These are phyloP conservation scores for Fomitopsis pinicola DNA, from an alignment of 1,284 basidiomycete genomes.

Conservation along the genomic window DNA sequence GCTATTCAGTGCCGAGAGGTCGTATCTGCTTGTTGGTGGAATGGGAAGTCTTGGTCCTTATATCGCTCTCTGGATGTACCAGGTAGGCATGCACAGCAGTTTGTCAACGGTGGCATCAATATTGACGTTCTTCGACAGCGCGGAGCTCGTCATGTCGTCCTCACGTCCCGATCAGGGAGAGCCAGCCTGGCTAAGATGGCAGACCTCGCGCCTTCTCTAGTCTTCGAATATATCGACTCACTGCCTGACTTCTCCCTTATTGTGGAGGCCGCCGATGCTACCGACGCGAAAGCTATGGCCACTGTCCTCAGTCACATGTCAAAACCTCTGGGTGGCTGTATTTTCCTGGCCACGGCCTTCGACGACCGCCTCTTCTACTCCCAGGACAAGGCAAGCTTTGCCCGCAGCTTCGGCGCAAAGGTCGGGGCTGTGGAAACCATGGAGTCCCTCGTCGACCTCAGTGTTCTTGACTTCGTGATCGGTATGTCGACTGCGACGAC, in stretches of 20 bases:
- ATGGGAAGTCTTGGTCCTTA: slow-evolving; percentile 25
- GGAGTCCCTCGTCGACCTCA: slow-evolving; percentile 17
- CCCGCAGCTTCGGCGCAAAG: slow-evolving; percentile 27
- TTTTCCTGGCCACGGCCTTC: slow-evolving; percentile 31
- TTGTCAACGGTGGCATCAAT: not conserved
- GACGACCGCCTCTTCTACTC: slow-evolving; percentile 28
- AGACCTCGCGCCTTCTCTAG: slow-evolving; percentile 10
- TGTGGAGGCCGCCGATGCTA: slow-evolving; percentile 28
- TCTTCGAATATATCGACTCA: slow-evolving; percentile 27
- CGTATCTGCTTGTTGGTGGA: slow-evolving; percentile 21
- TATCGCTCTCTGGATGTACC: slow-evolving; percentile 35
- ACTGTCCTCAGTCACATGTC: slow-evolving; percentile 18
- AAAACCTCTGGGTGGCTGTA: slow-evolving; percentile 29
- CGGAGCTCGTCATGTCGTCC: slow-evolving; percentile 33
- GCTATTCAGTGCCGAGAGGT: slow-evolving; percentile 8
- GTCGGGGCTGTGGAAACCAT: slow-evolving; percentile 26
- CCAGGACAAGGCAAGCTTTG: slow-evolving; percentile 27
- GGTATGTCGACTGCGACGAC: slow-evolving; percentile 33
- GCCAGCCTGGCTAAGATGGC: slow-evolving; percentile 8
- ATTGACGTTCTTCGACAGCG: slow-evolving; percentile 19
- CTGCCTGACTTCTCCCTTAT: slow-evolving; percentile 25
- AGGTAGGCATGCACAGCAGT: slow-evolving; percentile 20
- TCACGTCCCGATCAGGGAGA: slow-evolving; percentile 35
- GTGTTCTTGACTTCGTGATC: slow-evolving; percentile 33
- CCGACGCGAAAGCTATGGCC: slow-evolving; percentile 16